Evolutionary conservation across 2,329 filamentous ascomycete genomes (phyloP).

Genomic region (Microcera coccophila): DNA sequence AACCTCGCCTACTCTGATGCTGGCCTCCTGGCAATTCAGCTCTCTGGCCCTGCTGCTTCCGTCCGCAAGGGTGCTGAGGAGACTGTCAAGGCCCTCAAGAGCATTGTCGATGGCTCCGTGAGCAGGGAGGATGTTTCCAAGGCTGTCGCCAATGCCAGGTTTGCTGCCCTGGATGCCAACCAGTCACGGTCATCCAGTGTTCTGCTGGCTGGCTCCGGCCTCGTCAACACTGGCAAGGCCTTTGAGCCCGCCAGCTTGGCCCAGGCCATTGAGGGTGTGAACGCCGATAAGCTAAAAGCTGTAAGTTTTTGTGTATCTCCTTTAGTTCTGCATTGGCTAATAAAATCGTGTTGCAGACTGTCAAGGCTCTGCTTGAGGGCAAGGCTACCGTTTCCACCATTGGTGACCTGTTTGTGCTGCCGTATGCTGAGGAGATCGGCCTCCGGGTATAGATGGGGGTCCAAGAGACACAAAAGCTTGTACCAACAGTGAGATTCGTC

Average conservation of each 20-base stretch:
- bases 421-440: conserved; percentile 90
- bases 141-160: conserved; percentile 90
- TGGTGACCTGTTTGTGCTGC: conserved; percentile 86
- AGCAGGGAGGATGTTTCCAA: conserved; percentile 85
- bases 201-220: conserved; percentile 77
- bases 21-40: conserved; percentile 79
- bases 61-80: conserved; percentile 72
- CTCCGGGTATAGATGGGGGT: conserved; percentile 74
- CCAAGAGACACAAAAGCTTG: conserved; percentile 35
- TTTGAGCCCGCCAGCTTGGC: conserved; percentile 79
- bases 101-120: conserved; percentile 69
- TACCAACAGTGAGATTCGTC: conserved; percentile 42
- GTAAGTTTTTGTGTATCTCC: conserved; percentile 54
- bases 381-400: conserved; percentile 88
- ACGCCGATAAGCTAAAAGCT: conserved; percentile 76
- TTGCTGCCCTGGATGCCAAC: conserved; percentile 77
- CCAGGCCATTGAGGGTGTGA: conserved; percentile 76
- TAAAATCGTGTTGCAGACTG: conserved; percentile 56
- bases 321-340: conserved; percentile 22
- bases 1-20: conserved; percentile 91
- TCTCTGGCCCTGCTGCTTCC: conserved; percentile 69
- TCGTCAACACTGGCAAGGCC: conserved; percentile 76
- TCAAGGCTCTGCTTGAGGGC: conserved; percentile 79
- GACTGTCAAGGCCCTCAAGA: conserved; percentile 77
- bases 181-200: conserved; percentile 75